Base-by-base conservation (phyloP, 23 red algal species). In the Cyanidium caldarium region DNA sequence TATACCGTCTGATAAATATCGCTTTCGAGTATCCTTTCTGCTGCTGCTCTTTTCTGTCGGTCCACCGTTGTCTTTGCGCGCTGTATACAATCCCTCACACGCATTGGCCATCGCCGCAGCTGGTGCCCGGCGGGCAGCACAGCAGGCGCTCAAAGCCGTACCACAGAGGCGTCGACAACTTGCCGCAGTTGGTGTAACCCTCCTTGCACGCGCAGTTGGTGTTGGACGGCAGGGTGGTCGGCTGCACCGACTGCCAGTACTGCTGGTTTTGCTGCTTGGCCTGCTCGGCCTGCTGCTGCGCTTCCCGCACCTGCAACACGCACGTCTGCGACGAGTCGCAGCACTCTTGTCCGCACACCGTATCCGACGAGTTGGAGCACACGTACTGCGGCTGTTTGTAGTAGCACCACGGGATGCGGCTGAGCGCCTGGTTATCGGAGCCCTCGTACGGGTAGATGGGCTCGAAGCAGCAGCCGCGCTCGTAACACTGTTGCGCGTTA, bases 141-240 rank as follows among this genome's bases (percentile, higher is more conserved):
- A 61, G 51, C 51, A 61, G 51, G 51, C 51, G 51, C 51, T 61
- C 51, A 25, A 61, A 61, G 51, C 51, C 51, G 51, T 61, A 61
- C 51, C 51, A 61, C 10, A 61, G 51, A 16, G 51, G 51, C 10
- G 51, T 61, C 51, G 51, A 61, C n/a, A 61, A 28, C 51, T 61
- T 61, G 51, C 51, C 51, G 51, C 51, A 61, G 51, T 61, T 61
- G n/a, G 19, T 7, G 51, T 61, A 61, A 28, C 51, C 51, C 5
- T 16, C 10, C 7, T 25, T 7, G 51, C 51, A 61, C 7, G 51
- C 51, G 51, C 51, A 61, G 51, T 61, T 61, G n/a, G 51, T 61
- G 51, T 61, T 61, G 51, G n/a, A 28, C 51, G 51, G 51, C 19
- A 61, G 51, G 7, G 51, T 61, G n/a, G 51, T 61, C 21, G 51